phyloP scores from a whole-genome alignment of 345 rosid genomes.

The Citropsis articulata region DNA sequence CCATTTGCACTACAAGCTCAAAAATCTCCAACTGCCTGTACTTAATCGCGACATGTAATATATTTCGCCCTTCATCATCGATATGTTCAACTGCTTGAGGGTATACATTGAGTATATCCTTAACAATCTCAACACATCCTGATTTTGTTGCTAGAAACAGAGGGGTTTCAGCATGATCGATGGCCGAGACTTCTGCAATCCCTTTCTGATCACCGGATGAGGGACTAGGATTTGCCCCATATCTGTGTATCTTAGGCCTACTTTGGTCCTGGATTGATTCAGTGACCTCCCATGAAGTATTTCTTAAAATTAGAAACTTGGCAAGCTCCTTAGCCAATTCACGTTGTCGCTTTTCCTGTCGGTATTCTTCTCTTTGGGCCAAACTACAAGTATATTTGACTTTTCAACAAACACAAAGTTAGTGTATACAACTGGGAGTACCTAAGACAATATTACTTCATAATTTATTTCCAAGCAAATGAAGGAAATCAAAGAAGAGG shows the following conservation, averaged over 20 bases:
- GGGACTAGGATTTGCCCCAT: neutral
- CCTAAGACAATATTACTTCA: too few species aligned
- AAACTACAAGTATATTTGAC: neutral
- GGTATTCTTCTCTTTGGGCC: neutral
- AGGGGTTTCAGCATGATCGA: neutral
- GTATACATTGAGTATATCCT: conserved; percentile 2
- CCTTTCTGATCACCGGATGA: neutral
- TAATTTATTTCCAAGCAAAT: neutral
- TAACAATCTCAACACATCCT: conserved; percentile 11
- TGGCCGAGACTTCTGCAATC: neutral
- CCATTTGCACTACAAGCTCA: neutral
- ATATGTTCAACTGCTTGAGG: conserved; percentile 15
- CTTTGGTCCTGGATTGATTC: neutral
- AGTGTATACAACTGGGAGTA: too few species aligned
- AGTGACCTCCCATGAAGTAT: conserved; percentile 19
- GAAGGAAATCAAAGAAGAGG: neutral
- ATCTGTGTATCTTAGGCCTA: conserved; percentile 12
- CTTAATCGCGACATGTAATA: conserved; percentile 24
- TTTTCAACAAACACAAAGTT: neutral
- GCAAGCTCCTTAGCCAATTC: conserved; percentile 13
- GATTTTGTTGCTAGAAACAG: conserved; percentile 12
- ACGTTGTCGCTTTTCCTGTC: neutral
- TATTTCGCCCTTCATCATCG: conserved; percentile 3
- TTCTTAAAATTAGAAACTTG: conserved; percentile 13
- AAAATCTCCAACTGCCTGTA: conserved; percentile 19